phyloP scores from a whole-genome alignment of 1,139 yeast genomes.

The Eremothecium gossypii region DNA sequence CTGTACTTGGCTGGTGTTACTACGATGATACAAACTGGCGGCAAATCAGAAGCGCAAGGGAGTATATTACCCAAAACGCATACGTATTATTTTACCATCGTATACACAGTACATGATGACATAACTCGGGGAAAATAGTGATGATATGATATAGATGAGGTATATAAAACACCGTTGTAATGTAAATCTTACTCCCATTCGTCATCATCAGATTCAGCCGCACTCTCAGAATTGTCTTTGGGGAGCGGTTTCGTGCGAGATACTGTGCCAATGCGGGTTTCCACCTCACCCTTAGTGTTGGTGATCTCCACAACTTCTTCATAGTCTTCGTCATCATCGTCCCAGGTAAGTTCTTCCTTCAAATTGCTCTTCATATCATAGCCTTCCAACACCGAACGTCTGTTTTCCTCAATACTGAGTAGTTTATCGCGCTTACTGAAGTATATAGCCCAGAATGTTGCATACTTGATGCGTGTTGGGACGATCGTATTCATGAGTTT shows the following conservation, averaged over 20 bases:
- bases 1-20: slow-evolving; percentile 33
- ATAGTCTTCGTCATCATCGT: slow-evolving; percentile 26
- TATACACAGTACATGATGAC: slow-evolving; percentile 12
- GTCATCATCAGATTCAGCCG: slow-evolving; percentile 38
- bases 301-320: slow-evolving; percentile 12
- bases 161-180: not conserved
- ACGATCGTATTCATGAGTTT: slow-evolving; percentile 57
- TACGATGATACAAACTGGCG: slow-evolving; percentile 29
- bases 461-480: slow-evolving; percentile 51
- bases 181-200: slow-evolving; percentile 43
- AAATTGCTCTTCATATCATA: slow-evolving; percentile 12
- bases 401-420: slow-evolving; percentile 52
- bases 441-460: slow-evolving; percentile 69
- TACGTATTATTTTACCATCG: slow-evolving; percentile 61
- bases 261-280: not conserved
- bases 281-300: not conserved
- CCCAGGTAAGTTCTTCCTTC: slow-evolving; percentile 22
- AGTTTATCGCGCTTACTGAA: slow-evolving; percentile 48
- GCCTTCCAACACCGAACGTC: slow-evolving; percentile 46
- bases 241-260: not conserved
- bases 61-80: slow-evolving; percentile 42
- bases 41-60: slow-evolving; percentile 21
- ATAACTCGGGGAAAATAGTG: not conserved
- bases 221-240: slow-evolving; percentile 9
- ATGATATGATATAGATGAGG: slow-evolving; percentile 5